Evolutionary conservation across 1,284 basidiomycete genomes (phyloP).

Genomic region (Sporisorium iseilematis-ciliati): DNA sequence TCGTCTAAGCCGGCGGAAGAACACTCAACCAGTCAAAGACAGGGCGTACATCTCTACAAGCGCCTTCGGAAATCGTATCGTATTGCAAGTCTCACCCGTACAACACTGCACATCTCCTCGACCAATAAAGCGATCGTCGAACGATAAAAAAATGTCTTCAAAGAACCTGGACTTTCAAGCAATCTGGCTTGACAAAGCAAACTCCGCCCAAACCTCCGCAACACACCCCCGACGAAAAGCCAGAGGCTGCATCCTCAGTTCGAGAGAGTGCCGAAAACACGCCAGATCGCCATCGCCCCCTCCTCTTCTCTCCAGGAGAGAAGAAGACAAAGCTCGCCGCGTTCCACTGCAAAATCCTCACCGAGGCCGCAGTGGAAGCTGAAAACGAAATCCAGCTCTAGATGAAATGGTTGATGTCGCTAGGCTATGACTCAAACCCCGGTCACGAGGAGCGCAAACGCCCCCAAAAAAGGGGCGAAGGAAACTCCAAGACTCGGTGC

Average conservation of each 20-base stretch:
- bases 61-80: background rate
- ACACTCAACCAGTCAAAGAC: no score
- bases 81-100: background rate
- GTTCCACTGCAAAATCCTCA: conserved; percentile 10
- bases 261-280: conserved; percentile 8
- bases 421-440: conserved; percentile 61
- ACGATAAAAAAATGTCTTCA: conserved; percentile 37
- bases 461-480: conserved; percentile 5
- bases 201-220: conserved; percentile 34
- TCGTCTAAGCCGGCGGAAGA: no score
- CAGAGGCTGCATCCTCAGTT: conserved; percentile 42
- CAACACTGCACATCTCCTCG: background rate
- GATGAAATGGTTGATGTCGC: conserved; percentile 44
- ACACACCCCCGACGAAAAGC: conserved; percentile 15
- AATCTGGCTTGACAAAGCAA: conserved; percentile 11
- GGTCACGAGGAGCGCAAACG: conserved; percentile 44
- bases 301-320: conserved; percentile 1
- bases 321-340: conserved; percentile 29
- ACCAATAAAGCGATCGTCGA: background rate
- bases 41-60: no score
- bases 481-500: conserved; percentile 56
- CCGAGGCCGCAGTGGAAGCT: conserved; percentile 12
- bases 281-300: conserved; percentile 33
- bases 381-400: conserved; percentile 42
- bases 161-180: conserved; percentile 37